These are phyloP conservation scores for Yarrowia hollandica DNA, from an alignment of 805 yeast genomes.

Conservation along the genomic window DNA sequence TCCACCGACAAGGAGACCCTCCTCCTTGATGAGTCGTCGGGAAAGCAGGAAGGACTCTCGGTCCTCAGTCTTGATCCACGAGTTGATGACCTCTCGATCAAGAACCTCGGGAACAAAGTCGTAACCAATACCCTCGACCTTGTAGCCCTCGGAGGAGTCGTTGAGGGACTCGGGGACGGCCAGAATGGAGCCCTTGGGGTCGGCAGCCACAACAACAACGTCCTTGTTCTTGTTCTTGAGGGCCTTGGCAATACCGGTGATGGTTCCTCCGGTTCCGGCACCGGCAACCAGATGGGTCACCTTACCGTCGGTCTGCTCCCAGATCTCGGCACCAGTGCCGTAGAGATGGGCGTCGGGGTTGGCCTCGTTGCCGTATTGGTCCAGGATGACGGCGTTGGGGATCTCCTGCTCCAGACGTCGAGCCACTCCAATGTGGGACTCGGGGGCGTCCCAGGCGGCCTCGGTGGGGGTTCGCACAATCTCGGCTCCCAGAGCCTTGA, in stretches of 20 bases:
- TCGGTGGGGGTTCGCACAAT: slow-evolving; percentile 88
- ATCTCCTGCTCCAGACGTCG: slow-evolving; percentile 75
- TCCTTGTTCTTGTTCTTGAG: slow-evolving; percentile 68
- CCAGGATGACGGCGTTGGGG: slow-evolving; percentile 80
- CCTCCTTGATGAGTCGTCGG: slow-evolving; percentile 77
- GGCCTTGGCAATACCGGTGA: slow-evolving; percentile 75
- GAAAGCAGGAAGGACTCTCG: slow-evolving; percentile 76
- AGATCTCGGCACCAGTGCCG: slow-evolving; percentile 83
- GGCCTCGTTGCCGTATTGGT: slow-evolving; percentile 75
- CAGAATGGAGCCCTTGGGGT: slow-evolving; percentile 82
- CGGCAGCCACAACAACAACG: slow-evolving; percentile 72
- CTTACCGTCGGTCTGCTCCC: slow-evolving; percentile 73
- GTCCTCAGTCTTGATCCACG: slow-evolving; percentile 86
- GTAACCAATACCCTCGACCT: slow-evolving; percentile 90
- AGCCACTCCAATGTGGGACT: slow-evolving; percentile 88
- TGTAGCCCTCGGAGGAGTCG: slow-evolving; percentile 54
- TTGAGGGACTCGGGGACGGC: slow-evolving; percentile 77
- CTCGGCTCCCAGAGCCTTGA: slow-evolving; percentile 88
- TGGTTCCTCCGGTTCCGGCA: slow-evolving; percentile 94
- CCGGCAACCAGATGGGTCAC: slow-evolving; percentile 80
- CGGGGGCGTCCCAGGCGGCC: slow-evolving; percentile 92
- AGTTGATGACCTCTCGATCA: slow-evolving; percentile 62
- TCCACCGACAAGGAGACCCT: slow-evolving; percentile 89
- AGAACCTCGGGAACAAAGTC: slow-evolving; percentile 84
- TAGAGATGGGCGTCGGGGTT: slow-evolving; percentile 83